phyloP scores from a whole-genome alignment of 2,329 filamentous ascomycete genomes.

The Fusarium tjaetaba region DNA sequence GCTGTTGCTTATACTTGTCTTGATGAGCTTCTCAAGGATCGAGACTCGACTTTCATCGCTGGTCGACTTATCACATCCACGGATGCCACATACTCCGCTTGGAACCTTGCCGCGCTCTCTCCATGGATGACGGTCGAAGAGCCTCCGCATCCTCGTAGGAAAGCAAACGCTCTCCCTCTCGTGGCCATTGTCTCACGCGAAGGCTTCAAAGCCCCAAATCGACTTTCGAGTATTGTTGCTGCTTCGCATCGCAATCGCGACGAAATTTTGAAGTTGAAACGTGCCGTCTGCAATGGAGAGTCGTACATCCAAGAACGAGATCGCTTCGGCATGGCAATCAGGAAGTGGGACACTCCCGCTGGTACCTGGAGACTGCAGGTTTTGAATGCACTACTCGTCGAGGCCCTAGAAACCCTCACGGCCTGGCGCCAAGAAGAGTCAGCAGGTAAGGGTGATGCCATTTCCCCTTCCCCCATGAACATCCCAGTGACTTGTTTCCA shows the following conservation, averaged over 20 bases:
- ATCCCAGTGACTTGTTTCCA: conserved; percentile 34
- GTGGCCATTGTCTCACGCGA: conserved; percentile 69
- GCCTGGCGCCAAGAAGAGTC: conserved; percentile 44
- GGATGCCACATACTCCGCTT: conserved; percentile 76
- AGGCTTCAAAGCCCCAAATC: conserved; percentile 83
- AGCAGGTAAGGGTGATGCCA: conserved; percentile 50
- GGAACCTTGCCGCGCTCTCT: conserved; percentile 78
- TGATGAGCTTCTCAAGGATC: conserved; percentile 57
- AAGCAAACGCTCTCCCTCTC: conserved; percentile 61
- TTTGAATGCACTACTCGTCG: conserved; percentile 72
- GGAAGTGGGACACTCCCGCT: conserved; percentile 71
- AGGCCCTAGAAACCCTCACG: conserved; percentile 59
- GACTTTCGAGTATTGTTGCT: conserved; percentile 73
- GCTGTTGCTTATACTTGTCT: conserved; percentile 71
- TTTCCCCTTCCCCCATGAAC: conserved; percentile 31
- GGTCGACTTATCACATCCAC: conserved; percentile 67
- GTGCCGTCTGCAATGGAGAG: conserved; percentile 58
- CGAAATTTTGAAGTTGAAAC: conserved; percentile 72
- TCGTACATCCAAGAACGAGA: conserved; percentile 65
- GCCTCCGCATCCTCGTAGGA: conserved; percentile 57
- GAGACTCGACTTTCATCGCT: conserved; percentile 59
- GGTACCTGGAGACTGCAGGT: conserved; percentile 77
- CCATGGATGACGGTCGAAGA: conserved; percentile 72
- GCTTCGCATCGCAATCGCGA: conserved; percentile 70
- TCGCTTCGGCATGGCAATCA: conserved; percentile 77